Conservation (phyloP, 2,329 filamentous ascomycete genomes). For the Neonectria faginata region DNA sequence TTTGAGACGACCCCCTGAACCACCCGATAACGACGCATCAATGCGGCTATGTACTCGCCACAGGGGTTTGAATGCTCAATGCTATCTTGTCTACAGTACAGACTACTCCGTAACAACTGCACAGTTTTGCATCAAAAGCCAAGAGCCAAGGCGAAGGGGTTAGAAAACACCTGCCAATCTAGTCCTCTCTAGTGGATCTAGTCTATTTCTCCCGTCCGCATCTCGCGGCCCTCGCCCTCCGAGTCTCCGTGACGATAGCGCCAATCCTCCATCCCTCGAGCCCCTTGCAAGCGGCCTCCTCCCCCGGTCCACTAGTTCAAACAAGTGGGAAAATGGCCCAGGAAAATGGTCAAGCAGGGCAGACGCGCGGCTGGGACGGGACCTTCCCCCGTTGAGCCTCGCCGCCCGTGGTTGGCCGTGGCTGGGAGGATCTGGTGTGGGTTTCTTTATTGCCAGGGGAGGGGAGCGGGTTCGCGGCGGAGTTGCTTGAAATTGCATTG, state of each 20-base stretch:
- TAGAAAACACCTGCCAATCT: no score
- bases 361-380: constrained; percentile 26
- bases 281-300: constrained; percentile 12
- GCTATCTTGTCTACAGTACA: background rate
- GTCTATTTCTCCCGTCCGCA: background rate
- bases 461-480: background rate
- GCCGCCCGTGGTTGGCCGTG: background rate
- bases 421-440: background rate
- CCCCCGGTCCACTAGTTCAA: background rate
- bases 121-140: background rate
- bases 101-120: no score
- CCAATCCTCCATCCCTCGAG: background rate
- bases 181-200: background rate
- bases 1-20: constrained; percentile 14
- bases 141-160: background rate
- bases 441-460: background rate
- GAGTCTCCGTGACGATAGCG: background rate
- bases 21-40: constrained; percentile 19
- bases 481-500: background rate
- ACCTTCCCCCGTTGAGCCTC: constrained; percentile 17
- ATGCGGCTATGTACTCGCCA: constrained; percentile 3
- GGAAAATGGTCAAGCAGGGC: background rate
- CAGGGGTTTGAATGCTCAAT: background rate
- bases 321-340: background rate
- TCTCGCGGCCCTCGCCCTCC: background rate